Percentiles rank a stretch among this genome's conserved stretches.
These are phyloP conservation scores for Casuarina glauca DNA, from an alignment of 306 rosid species.

Conservation along the genomic window DNA sequence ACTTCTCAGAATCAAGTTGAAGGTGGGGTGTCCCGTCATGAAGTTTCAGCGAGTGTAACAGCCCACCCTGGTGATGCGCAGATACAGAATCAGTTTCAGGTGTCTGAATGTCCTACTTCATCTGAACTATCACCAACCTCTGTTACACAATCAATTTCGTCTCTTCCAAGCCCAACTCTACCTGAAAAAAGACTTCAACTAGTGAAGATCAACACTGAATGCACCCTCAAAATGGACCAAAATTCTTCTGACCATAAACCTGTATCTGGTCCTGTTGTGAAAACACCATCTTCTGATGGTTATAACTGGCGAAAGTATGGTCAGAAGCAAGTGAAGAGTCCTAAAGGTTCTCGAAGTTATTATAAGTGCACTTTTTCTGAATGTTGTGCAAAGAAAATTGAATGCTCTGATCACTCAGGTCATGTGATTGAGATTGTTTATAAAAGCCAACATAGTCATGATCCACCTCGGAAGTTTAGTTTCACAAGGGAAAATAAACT, in stretches of 20 bases:
- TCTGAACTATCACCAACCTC: conserved; percentile 70
- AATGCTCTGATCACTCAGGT: conserved; percentile 71
- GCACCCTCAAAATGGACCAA: conserved; percentile 28
- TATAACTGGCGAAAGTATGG: conserved; percentile 99
- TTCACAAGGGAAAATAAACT: conserved; percentile 51
- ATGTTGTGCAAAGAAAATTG: conserved; percentile 84
- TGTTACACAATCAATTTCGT: conserved; percentile 69
- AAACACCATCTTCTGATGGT: conserved; percentile 80
- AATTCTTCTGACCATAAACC: conserved; percentile 46
- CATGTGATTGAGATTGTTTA: conserved; percentile 62
- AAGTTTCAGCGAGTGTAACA: conserved; percentile 34
- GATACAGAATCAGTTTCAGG: conserved; percentile 48
- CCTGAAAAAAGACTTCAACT: conserved; percentile 40
- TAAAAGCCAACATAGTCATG: conserved; percentile 80
- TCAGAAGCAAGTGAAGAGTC: conserved; percentile 98
- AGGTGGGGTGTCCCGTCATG: conserved; percentile 39
- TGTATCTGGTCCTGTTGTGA: conserved; percentile 44
- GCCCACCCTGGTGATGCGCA: conserved; percentile 40
- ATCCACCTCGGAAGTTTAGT: conserved; percentile 64
- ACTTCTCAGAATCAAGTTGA: conserved; percentile 50
- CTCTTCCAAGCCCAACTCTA: conserved; percentile 47
- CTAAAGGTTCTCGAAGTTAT: conserved; percentile 91
- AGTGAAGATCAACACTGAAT: conserved; percentile 27
- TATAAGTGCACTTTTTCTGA: conserved; percentile 77
- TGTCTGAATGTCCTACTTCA: conserved; percentile 37